Conservation (phyloP, 805 yeast genomes). For the Clavispora santaluciae region DNA sequence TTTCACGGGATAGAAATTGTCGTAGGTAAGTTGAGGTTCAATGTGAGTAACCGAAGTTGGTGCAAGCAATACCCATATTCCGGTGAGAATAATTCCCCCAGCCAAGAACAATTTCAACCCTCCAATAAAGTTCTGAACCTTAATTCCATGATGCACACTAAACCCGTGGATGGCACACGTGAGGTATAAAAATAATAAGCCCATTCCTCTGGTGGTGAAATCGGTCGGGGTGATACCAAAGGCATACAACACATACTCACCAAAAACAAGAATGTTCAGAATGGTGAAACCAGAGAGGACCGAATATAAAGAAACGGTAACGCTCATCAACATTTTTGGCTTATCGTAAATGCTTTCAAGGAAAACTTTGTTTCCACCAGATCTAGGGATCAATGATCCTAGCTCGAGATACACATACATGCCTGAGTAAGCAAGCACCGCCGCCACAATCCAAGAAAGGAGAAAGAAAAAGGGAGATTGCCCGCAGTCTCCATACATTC, state of each 20-base stretch:
- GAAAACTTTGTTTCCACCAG: conserved; percentile 74
- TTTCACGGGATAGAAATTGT: conserved; percentile 27
- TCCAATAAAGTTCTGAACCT: conserved; percentile 60
- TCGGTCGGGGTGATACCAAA: conserved; percentile 38
- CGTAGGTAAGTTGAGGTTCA: conserved; percentile 37
- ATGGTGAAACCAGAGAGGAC: conserved; percentile 53
- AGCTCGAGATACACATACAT: conserved; percentile 61
- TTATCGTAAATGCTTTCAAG: conserved; percentile 60
- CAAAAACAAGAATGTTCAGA: conserved; percentile 56
- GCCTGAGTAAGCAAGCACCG: conserved; percentile 61
- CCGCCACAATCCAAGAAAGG: conserved; percentile 59
- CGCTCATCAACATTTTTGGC: conserved; percentile 54
- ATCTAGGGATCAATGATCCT: conserved; percentile 66
- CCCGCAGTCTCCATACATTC: conserved; percentile 63
- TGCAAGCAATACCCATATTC: conserved; percentile 51
- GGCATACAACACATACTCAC: conserved; percentile 50
- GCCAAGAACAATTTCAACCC: conserved; percentile 53
- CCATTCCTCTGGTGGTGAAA: conserved; percentile 28
- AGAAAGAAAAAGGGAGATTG: conserved; percentile 61
- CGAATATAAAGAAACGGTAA: conserved; percentile 44
- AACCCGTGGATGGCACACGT: conserved; percentile 47
- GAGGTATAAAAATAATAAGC: conserved; percentile 24
- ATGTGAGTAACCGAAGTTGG: conserved; percentile 43
- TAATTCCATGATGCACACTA: conserved; percentile 56
- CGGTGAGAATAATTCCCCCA: conserved; percentile 50